phyloP scores from a whole-genome alignment of 148 eudicot genomes.

The Beta vulgaris region DNA sequence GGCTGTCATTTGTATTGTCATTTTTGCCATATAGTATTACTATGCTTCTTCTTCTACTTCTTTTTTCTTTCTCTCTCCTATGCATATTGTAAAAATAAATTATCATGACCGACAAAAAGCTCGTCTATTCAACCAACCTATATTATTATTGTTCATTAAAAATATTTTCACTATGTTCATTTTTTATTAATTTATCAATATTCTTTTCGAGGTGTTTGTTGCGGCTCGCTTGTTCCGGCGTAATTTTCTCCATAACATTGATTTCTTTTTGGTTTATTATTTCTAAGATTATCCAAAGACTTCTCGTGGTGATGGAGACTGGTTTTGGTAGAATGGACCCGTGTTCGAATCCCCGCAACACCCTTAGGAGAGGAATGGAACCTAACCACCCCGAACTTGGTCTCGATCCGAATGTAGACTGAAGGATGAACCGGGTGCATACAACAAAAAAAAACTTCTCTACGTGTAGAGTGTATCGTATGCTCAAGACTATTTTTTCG shows the following conservation, averaged over 20 bases:
- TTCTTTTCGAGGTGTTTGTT: constrained; percentile 3
- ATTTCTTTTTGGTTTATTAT: neutral
- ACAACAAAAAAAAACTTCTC: no score
- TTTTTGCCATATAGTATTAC: neutral
- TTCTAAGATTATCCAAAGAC: no score
- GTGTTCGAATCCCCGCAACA: no score
- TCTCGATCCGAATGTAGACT: no score
- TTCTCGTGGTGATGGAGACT: no score
- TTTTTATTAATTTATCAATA: neutral
- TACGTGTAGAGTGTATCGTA: no score
- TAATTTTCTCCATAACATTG: neutral
- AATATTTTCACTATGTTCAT: neutral
- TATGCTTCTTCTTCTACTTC: neutral
- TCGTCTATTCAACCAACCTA: constrained; percentile 11
- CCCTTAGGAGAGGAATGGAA: no score
- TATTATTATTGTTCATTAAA: neutral
- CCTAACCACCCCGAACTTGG: no score
- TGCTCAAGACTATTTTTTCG: no score
- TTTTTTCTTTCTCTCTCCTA: constrained; percentile 16
- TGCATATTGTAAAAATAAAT: neutral
- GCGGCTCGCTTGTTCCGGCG: no score
- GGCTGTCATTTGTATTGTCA: constrained; percentile 48
- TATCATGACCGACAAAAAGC: constrained; percentile 38
- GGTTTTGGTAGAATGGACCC: no score
- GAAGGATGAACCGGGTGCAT: no score